phyloP scores from a whole-genome alignment of 352 stramenopile species.

The Pythium aquatile region DNA sequence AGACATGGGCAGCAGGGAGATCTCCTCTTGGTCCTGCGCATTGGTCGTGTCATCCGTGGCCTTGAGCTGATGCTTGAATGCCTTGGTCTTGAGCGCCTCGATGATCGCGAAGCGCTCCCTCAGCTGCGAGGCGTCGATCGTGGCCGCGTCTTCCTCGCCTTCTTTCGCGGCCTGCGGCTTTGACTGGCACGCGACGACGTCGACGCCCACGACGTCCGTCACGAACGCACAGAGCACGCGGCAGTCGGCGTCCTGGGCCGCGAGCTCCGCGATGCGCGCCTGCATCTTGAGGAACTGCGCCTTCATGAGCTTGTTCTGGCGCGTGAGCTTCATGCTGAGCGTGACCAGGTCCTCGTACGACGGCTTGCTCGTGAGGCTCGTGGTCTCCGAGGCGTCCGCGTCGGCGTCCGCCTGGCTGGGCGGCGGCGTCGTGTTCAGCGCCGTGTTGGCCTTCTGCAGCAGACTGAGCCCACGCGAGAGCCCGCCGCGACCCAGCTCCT shows the following conservation, averaged over 20 bases:
- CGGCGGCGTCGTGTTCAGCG: slow-evolving; percentile 19
- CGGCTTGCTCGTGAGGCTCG: slow-evolving; percentile 17
- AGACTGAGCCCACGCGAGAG: slow-evolving; percentile 81
- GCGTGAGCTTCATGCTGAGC: slow-evolving; percentile 87
- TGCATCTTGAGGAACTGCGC: slow-evolving; percentile 80
- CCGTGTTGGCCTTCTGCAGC: slow-evolving; percentile 46
- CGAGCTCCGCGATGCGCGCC: slow-evolving; percentile 38
- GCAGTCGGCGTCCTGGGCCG: slow-evolving; percentile 44
- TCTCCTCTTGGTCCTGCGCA: slow-evolving; percentile 21
- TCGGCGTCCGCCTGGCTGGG: slow-evolving; percentile 9
- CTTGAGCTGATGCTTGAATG: slow-evolving; percentile 32
- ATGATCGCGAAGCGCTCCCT: slow-evolving; percentile 51
- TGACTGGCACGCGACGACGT: slow-evolving; percentile 51
- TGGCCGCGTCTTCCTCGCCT: slow-evolving; percentile 18
- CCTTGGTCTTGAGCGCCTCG: slow-evolving; percentile 41
- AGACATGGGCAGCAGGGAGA: slow-evolving; percentile 47
- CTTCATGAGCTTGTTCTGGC: slow-evolving; percentile 89
- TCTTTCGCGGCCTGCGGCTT: slow-evolving; percentile 1
- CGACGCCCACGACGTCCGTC: slow-evolving; percentile 62
- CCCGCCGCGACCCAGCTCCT: slow-evolving; percentile 70
- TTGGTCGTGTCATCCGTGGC: slow-evolving; percentile 11
- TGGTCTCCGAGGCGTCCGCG: slow-evolving; percentile 15
- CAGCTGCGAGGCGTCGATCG: slow-evolving; percentile 47
- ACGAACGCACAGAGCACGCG: slow-evolving; percentile 54
- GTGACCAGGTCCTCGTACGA: slow-evolving; percentile 81